A percentile compares a stretch with the other conserved stretches of the same genome.
Evolutionary conservation across 768 basidiomycete genomes (phyloP).

Genomic region (Boletales sp.): DNA sequence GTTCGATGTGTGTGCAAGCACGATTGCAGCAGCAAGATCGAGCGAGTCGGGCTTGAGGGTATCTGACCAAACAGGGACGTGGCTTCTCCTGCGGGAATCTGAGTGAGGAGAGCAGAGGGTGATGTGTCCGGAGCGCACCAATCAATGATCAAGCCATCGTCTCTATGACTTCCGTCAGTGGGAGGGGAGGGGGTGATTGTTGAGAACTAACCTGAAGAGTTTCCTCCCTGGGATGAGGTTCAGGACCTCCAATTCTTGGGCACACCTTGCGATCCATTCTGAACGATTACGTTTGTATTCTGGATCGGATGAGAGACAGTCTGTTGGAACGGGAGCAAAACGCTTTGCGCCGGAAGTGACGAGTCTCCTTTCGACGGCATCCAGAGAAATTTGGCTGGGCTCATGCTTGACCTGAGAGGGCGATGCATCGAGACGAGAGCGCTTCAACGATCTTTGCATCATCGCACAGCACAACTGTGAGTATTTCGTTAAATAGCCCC

Average conservation of each 20-base stretch:
- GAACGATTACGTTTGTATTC: slow-evolving; percentile 19
- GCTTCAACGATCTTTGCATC: slow-evolving; percentile 14
- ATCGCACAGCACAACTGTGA: not conserved
- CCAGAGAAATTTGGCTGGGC: slow-evolving; percentile 8
- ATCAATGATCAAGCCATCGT: slow-evolving; percentile 30
- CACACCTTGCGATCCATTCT: slow-evolving; percentile 19
- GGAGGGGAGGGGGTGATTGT: not conserved
- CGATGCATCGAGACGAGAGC: not conserved
- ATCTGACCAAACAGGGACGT: slow-evolving; percentile 31
- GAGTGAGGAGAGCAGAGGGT: not conserved
- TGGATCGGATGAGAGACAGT: slow-evolving; percentile 20
- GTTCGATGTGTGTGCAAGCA: slow-evolving; percentile 24
- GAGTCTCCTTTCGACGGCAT: slow-evolving; percentile 11
- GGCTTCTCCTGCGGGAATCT: slow-evolving; percentile 23
- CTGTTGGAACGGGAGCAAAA: slow-evolving; percentile 24
- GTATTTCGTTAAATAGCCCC: not conserved
- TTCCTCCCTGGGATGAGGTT: slow-evolving; percentile 23
- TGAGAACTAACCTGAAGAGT: slow-evolving; percentile 24
- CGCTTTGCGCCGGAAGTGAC: slow-evolving; percentile 26
- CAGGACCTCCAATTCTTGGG: slow-evolving; percentile 16
- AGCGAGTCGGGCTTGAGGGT: slow-evolving; percentile 22
- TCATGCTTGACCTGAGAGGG: slow-evolving; percentile 18
- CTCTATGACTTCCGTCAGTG: slow-evolving; percentile 5
- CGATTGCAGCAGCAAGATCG: slow-evolving; percentile 28
- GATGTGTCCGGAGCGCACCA: slow-evolving; percentile 16